Base-by-base conservation (phyloP, 2,329 filamentous ascomycete genomes). In the Penicillium paneum region DNA sequence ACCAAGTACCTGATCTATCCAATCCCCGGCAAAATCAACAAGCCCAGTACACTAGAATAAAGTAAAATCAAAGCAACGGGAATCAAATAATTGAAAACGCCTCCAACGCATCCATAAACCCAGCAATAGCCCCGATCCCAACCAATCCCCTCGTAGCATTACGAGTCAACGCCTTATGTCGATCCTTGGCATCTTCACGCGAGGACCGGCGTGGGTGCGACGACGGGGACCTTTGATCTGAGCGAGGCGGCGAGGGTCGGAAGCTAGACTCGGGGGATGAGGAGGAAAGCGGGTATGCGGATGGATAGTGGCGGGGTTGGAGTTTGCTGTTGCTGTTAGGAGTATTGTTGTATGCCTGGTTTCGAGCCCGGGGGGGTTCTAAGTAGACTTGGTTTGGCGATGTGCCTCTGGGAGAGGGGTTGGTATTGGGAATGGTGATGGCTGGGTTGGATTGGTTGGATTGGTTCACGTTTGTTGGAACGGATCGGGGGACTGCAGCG, bases 31-130 rank as follows among this genome's bases (percentile, higher is more conserved):
- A 31, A 21, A 39, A 13, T 10, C 15, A 12, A 47, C 5, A 19
- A 38, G 8, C 35, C 19, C 19, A 11, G 7, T 24, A n/a, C 28
- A 13, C 45, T 11, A 13, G 17, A 28, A 38, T 41, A 32, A 32
- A 19, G 17, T 21, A 17, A 24, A 43, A 36, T 11, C 5, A 41
- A 52, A 49, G 11, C 26, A 38, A 40, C 34, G 29, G 17, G 12
- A 31, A 50, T 53, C 42, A 62, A 3, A 62, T 35, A 36, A 64
- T 52, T 8, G 58, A 59, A 35, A 75, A 67, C 3, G 67, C 68
- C 49, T 74, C 72, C 40, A 75, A 52, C n/a, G 72, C 72, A 62
- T 74, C 69, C 59, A 75, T 62, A 50, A 74, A 73, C 11, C 71
- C 71, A 6, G 71, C 70, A 52, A 74, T 70, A 13, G 72, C 72